These are phyloP conservation scores for Glycine tomentella DNA, from an alignment of 306 rosid genomes.

Conservation along the genomic window DNA sequence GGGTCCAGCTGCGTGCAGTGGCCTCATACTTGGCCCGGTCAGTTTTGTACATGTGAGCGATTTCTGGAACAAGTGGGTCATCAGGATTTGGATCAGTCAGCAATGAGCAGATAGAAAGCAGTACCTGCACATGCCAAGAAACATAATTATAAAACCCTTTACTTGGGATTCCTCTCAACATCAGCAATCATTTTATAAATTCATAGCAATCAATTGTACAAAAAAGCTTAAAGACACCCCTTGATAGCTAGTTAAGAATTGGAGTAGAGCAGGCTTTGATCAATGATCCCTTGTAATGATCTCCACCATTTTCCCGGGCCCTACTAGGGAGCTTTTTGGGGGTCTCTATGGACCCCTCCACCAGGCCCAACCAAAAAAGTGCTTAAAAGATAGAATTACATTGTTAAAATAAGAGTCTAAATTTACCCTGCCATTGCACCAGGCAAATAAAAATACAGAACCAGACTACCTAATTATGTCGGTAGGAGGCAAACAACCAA, in stretches of 20 bases:
- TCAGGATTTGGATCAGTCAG: conserved; percentile 83
- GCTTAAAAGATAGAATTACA: not conserved
- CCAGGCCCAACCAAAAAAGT: not conserved
- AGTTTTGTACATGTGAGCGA: conserved; percentile 82
- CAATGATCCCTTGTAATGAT: too few species aligned
- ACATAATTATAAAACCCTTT: conserved; percentile 28
- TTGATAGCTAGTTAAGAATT: too few species aligned
- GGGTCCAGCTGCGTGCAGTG: conserved; percentile 87
- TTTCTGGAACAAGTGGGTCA: conserved; percentile 84
- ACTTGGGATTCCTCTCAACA: not conserved
- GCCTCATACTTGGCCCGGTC: conserved; percentile 74
- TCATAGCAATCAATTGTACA: not conserved
- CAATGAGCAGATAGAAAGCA: conserved; percentile 83
- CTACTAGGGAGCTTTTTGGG: too few species aligned
- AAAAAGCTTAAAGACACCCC: not conserved
- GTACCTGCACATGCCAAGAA: conserved; percentile 57
- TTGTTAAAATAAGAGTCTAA: not conserved
- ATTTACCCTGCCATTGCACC: conserved; percentile 9
- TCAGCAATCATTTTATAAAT: not conserved
- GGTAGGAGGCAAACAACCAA: conserved; percentile 3
- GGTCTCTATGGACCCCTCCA: not conserved
- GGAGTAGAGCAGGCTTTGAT: too few species aligned
- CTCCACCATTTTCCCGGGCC: not conserved
- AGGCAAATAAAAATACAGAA: conserved; percentile 15
- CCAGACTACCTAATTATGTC: conserved; percentile 17